Conservation (phyloP, 148 eudicot genomes). For the Limonium bicolor region DNA sequence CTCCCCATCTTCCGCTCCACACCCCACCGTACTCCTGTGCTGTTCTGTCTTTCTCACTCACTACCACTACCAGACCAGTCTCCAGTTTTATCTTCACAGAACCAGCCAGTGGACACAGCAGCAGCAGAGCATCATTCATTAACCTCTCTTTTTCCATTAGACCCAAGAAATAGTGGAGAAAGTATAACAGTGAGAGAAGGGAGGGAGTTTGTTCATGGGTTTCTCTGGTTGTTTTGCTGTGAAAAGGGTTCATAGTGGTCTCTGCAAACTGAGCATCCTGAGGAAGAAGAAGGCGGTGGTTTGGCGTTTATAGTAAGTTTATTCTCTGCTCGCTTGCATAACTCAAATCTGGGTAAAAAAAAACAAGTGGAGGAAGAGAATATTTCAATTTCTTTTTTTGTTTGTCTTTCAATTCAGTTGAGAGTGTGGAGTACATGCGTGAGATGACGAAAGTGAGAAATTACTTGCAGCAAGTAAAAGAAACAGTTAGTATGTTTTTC, state of each 20-base stretch:
- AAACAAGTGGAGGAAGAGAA: neutral
- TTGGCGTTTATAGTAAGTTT: slow-evolving; percentile 15
- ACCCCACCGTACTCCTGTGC: neutral
- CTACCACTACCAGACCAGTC: too few relatives aligned
- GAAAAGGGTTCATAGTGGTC: neutral
- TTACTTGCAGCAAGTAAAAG: neutral
- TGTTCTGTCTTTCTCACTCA: neutral
- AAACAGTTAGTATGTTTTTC: neutral
- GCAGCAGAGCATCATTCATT: neutral
- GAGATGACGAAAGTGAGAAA: neutral
- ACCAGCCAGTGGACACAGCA: neutral
- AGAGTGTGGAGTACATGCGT: slow-evolving; percentile 1
- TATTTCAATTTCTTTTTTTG: neutral
- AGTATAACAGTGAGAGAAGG: neutral
- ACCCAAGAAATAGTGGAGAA: neutral
- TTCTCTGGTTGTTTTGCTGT: neutral
- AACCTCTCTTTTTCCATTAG: neutral
- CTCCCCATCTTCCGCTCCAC: neutral
- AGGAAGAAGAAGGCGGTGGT: slow-evolving; percentile 18
- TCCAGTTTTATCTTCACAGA: too few relatives aligned
- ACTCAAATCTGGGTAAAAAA: neutral
- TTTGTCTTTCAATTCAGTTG: neutral
- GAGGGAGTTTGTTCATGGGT: too few relatives aligned
- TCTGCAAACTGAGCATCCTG: slow-evolving; percentile 1
- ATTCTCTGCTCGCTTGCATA: neutral